A percentile compares a stretch with the other conserved stretches of the same genome.
Conservation (phyloP, 495 filamentous ascomycete species). For the Aspergillus campestris region DNA sequence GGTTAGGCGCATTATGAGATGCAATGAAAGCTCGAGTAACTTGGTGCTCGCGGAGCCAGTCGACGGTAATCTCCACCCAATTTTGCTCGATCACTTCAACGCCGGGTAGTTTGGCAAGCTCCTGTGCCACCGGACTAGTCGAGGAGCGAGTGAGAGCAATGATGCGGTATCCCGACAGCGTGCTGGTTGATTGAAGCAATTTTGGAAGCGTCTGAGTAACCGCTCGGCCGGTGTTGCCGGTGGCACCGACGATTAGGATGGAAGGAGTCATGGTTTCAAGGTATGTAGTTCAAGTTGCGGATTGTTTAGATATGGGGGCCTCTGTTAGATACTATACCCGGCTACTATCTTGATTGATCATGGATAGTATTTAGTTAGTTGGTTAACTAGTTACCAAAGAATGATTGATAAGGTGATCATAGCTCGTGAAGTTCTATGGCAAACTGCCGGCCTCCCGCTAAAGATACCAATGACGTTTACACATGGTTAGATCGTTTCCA, state of each 20-base stretch:
- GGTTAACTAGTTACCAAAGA: too few species aligned
- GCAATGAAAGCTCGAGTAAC: slow-evolving; percentile 36
- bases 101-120: slow-evolving; percentile 26
- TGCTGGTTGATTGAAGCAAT: slow-evolving; percentile 19
- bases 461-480: too few species aligned
- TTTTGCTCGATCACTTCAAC: slow-evolving; percentile 34
- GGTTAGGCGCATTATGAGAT: slow-evolving; percentile 27
- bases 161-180: slow-evolving; percentile 22
- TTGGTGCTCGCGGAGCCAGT: slow-evolving; percentile 34
- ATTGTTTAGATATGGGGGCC: too few species aligned
- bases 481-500: too few species aligned
- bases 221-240: slow-evolving; percentile 30
- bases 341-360: too few species aligned
- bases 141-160: slow-evolving; percentile 33
- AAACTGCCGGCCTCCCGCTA: too few species aligned
- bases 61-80: slow-evolving; percentile 33
- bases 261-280: slow-evolving; percentile 10
- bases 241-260: slow-evolving; percentile 28
- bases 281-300: too few species aligned
- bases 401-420: too few species aligned
- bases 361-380: too few species aligned
- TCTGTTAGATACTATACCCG: too few species aligned
- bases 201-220: slow-evolving; percentile 24
- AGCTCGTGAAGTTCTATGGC: too few species aligned
- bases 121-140: slow-evolving; percentile 20